Percentiles rank a stretch among this genome's conserved stretches.
phyloP scores from a whole-genome alignment of 2,329 filamentous ascomycete genomes.

The Aureobasidium melanogenum region DNA sequence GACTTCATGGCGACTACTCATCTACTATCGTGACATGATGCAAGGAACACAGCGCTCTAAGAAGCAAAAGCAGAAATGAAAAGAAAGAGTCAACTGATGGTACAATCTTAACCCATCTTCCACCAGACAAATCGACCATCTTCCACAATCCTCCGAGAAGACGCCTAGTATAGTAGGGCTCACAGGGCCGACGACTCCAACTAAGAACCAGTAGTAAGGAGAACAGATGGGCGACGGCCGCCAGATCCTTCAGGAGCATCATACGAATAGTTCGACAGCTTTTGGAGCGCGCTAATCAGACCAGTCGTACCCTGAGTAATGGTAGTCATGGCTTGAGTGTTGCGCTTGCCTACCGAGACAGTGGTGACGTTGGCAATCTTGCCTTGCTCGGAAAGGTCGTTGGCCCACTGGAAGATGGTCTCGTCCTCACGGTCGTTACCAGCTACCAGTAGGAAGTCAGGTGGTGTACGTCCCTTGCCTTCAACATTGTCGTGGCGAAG shows the following conservation, averaged over 20 bases:
- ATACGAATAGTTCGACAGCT: conserved; percentile 2
- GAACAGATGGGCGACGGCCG: conserved; percentile 3
- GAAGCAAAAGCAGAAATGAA: not conserved
- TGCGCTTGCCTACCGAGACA: conserved; percentile 76
- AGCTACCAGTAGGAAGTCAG: conserved; percentile 82
- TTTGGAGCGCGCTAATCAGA: conserved; percentile 7
- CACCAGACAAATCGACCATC: not conserved
- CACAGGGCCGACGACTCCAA: not conserved
- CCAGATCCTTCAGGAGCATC: not conserved
- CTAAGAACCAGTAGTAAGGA: conserved; percentile 7
- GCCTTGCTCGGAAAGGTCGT: conserved; percentile 54
- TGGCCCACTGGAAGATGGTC: conserved; percentile 90
- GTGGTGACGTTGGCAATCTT: conserved; percentile 58
- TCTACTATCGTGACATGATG: not conserved
- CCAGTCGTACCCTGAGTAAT: conserved; percentile 83
- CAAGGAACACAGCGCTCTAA: not conserved
- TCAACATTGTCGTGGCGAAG: conserved; percentile 27
- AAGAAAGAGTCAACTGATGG: not conserved
- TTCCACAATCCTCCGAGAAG: not conserved
- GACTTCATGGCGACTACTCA: conserved; percentile 1
- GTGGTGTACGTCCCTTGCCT: conserved; percentile 27
- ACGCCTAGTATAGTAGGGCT: not conserved
- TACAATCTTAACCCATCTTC: not conserved
- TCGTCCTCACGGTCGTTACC: conserved; percentile 92
- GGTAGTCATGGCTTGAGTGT: conserved; percentile 78